phyloP scores from a whole-genome alignment of 169 alveolate species.

The Cryptosporidium andersoni region DNA sequence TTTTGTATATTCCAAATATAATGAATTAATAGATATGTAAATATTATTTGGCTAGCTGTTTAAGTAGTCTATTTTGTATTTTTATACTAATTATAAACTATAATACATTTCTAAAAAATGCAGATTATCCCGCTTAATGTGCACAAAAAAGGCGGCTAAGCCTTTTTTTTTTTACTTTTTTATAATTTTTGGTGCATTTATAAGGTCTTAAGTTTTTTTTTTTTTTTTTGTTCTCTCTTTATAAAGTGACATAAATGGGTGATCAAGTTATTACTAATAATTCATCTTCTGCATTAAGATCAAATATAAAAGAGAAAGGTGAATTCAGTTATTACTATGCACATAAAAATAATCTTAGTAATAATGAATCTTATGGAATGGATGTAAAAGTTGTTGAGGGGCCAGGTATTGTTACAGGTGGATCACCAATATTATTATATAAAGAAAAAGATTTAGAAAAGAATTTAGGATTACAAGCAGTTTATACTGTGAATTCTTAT shows the following conservation, averaged over 20 bases:
- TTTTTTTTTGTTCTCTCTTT: neutral
- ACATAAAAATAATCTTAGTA: slow-evolving; percentile 73
- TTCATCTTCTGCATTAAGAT: slow-evolving; percentile 66
- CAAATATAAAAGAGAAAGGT: slow-evolving; percentile 72
- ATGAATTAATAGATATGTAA: neutral
- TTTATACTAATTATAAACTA: too few species aligned
- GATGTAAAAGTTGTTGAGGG: slow-evolving; percentile 77
- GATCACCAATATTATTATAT: slow-evolving; percentile 73
- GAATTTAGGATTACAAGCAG: neutral
- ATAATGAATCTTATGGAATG: neutral
- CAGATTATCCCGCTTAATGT: too few species aligned
- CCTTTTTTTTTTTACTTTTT: too few species aligned
- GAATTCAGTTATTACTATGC: slow-evolving; percentile 75
- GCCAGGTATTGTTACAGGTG: slow-evolving; percentile 78
- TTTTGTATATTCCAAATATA: neutral
- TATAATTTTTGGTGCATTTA: neutral
- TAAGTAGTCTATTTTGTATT: too few species aligned
- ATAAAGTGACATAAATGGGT: slow-evolving; percentile 1
- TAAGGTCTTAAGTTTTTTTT: neutral
- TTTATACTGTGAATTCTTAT: slow-evolving; percentile 69
- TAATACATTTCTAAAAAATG: too few species aligned
- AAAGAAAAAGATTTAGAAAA: slow-evolving; percentile 21
- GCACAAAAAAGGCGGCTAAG: too few species aligned
- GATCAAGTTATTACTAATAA: neutral
- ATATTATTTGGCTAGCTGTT: neutral